A percentile compares a stretch with the other conserved stretches of the same genome.
Evolutionary conservation across 208 protist genomes (phyloP).

Genomic region (Acanthamoeba culbertsoni): DNA sequence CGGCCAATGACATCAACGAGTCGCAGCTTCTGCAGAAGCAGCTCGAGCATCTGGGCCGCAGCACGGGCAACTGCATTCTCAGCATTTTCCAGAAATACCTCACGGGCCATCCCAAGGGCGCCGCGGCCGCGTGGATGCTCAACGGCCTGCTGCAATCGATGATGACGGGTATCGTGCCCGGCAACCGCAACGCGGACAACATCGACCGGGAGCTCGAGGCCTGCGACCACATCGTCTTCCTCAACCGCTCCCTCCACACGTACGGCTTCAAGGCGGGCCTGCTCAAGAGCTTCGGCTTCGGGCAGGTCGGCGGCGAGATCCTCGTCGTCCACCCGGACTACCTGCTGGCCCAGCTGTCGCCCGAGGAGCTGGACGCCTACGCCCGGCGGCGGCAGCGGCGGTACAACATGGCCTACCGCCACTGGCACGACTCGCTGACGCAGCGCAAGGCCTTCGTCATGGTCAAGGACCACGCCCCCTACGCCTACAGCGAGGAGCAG

Average conservation of each 20-base stretch:
- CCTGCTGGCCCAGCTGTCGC: slow-evolving; percentile 70
- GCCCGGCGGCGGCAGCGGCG: slow-evolving; percentile 53
- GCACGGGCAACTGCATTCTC: slow-evolving; percentile 76
- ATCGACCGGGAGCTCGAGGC: slow-evolving; percentile 71
- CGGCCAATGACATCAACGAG: slow-evolving; percentile 84
- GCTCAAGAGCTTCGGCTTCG: slow-evolving; percentile 84
- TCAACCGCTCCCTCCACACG: slow-evolving; percentile 65
- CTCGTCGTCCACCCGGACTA: slow-evolving; percentile 79
- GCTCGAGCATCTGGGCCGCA: slow-evolving; percentile 79
- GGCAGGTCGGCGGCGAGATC: slow-evolving; percentile 81
- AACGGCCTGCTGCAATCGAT: slow-evolving; percentile 83
- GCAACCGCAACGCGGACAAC: slow-evolving; percentile 86
- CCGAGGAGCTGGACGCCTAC: neutral
- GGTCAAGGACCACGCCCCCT: slow-evolving; percentile 75
- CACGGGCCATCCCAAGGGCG: slow-evolving; percentile 84
- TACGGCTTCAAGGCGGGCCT: slow-evolving; percentile 73
- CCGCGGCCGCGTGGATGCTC: slow-evolving; percentile 85
- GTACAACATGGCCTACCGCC: slow-evolving; percentile 52
- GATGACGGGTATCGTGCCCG: slow-evolving; percentile 75
- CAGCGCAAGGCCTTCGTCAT: slow-evolving; percentile 60
- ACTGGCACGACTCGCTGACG: slow-evolving; percentile 70
- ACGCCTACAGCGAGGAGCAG: slow-evolving; percentile 66
- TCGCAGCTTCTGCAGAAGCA: slow-evolving; percentile 78
- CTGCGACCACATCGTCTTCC: slow-evolving; percentile 78
- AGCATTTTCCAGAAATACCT: slow-evolving; percentile 85